Percentiles rank a stretch among this genome's conserved stretches.
These are phyloP conservation scores for Verticillium dahliae DNA, from an alignment of 2,329 filamentous ascomycete species.

Conservation along the genomic window DNA sequence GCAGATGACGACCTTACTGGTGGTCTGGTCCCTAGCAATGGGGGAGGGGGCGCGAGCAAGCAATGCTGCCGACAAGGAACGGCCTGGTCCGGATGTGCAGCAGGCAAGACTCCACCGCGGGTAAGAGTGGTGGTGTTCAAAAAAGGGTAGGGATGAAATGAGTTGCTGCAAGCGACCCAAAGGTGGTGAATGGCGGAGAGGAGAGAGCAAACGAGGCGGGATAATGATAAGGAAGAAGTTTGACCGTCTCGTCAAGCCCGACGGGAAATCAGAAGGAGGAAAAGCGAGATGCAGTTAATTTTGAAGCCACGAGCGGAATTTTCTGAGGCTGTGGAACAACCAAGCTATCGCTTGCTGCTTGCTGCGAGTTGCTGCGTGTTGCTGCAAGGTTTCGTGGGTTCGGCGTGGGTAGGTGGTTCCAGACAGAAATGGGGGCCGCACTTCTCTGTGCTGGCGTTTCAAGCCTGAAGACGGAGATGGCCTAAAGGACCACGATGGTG, in stretches of 20 bases:
- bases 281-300: neutral
- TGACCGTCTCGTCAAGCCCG: neutral
- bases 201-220: neutral
- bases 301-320: neutral
- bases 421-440: neutral
- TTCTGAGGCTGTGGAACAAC: neutral
- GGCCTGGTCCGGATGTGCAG: neutral
- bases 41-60: neutral
- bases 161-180: neutral
- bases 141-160: neutral
- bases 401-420: neutral
- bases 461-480: neutral
- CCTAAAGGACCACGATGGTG: neutral
- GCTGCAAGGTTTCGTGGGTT: slow-evolving; percentile 2
- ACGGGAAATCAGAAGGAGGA: neutral
- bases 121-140: neutral
- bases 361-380: neutral
- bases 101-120: neutral
- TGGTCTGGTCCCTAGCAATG: neutral
- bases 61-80: neutral
- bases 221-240: neutral
- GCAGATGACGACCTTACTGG: neutral
- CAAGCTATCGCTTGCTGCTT: neutral
- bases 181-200: neutral
- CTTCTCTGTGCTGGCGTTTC: slow-evolving; percentile 2